Evolutionary conservation across 2,329 filamentous ascomycete species (phyloP).

Genomic region (Didymella pinodella): DNA sequence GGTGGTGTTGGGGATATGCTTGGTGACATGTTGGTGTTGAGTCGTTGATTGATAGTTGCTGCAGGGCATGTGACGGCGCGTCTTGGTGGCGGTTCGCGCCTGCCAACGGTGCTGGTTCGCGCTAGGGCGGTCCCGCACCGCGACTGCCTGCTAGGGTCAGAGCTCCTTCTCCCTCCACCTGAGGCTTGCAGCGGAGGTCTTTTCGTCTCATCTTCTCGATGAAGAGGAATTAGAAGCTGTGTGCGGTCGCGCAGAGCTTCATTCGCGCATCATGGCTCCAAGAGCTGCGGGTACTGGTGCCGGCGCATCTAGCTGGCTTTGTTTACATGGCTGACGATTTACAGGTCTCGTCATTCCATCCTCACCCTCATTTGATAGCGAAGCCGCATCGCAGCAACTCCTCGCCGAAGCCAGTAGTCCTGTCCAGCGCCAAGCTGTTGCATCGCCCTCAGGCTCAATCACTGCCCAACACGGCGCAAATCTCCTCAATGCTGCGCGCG

Average conservation of each 20-base stretch:
- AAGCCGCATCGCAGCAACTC: constrained; percentile 37
- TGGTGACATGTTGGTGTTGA: constrained; percentile 31
- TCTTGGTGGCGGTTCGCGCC: constrained; percentile 21
- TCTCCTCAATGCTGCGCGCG: constrained; percentile 44
- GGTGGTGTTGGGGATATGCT: constrained; percentile 24
- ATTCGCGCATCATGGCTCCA: constrained; percentile 1
- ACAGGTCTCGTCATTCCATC: background rate
- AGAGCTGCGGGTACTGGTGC: background rate
- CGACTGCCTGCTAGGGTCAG: constrained; percentile 1
- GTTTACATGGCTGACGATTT: constrained; percentile 6
- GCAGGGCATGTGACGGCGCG: constrained; percentile 30
- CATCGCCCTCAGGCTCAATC: constrained; percentile 1
- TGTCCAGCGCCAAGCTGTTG: constrained; percentile 15
- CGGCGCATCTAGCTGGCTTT: background rate
- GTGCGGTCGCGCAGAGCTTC: background rate
- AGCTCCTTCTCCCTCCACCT: constrained; percentile 21
- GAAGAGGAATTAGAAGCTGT: background rate
- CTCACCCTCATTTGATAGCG: constrained; percentile 19
- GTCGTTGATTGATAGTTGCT: constrained; percentile 14
- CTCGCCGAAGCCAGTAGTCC: constrained; percentile 28
- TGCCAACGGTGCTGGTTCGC: constrained; percentile 4
- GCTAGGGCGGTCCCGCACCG: constrained; percentile 15
- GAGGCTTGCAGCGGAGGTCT: background rate
- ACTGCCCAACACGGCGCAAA: constrained; percentile 27
- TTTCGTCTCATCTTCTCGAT: background rate